These are phyloP conservation scores for Aspergillus ellipticus DNA, from an alignment of 495 filamentous ascomycete species.

Conservation along the genomic window DNA sequence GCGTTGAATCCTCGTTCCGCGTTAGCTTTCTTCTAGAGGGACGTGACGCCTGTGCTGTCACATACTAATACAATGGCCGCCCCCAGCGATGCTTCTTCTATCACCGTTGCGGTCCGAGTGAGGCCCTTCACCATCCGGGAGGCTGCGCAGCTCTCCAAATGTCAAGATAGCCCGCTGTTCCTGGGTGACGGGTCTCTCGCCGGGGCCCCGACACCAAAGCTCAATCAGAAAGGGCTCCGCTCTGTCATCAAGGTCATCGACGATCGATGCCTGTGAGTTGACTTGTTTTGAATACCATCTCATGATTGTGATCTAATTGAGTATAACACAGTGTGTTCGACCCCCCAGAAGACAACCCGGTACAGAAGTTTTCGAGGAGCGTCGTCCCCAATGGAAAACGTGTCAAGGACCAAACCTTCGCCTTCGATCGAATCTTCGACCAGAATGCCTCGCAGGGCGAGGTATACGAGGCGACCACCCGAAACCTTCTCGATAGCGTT, in stretches of 20 bases:
- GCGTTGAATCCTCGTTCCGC: conserved; percentile 4
- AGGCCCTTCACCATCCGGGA: conserved; percentile 80
- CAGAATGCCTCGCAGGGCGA: conserved; percentile 90
- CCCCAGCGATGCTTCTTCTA: conserved; percentile 62
- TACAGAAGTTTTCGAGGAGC: conserved; percentile 83
- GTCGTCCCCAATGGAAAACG: conserved; percentile 84
- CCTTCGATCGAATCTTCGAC: conserved; percentile 95
- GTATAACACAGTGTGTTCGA: conserved; percentile 79
- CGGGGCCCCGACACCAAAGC: conserved; percentile 71
- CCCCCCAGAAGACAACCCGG: conserved; percentile 91
- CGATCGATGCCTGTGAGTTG: conserved; percentile 85
- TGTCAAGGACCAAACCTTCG: conserved; percentile 97
- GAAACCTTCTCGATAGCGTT: conserved; percentile 84
- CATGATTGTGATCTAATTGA: conserved; percentile 13
- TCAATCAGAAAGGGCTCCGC: conserved; percentile 80
- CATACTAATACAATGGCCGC: conserved; percentile 42
- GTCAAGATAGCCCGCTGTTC: conserved; percentile 85
- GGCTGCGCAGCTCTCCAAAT: conserved; percentile 64
- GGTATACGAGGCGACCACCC: conserved; percentile 93
- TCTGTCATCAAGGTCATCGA: conserved; percentile 95
- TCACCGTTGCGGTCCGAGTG: conserved; percentile 75
- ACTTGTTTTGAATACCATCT: background rate
- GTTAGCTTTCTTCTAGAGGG: conserved; percentile 5
- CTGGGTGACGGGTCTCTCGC: conserved; percentile 93
- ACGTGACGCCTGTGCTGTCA: conserved; percentile 6